Percentiles rank a stretch among this genome's conserved stretches.
These are phyloP conservation scores for Boletus vermiculosoides DNA, from an alignment of 768 basidiomycete genomes.

Conservation along the genomic window DNA sequence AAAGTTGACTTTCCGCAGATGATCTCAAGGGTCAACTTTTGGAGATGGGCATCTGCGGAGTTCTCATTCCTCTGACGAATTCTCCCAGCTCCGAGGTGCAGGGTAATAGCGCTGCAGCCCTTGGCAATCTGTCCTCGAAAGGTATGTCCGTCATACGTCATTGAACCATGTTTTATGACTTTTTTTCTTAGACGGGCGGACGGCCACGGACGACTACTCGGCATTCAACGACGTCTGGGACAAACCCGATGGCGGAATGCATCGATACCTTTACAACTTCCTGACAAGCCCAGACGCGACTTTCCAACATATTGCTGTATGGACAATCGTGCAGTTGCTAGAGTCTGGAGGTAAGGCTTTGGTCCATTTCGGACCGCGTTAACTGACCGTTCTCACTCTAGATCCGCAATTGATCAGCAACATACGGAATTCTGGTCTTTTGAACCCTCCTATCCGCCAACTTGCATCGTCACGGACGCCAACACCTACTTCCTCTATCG, in stretches of 20 bases:
- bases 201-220: constrained; percentile 83
- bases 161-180: background rate
- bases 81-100: constrained; percentile 97
- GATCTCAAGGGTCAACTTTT: constrained; percentile 95
- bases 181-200: constrained; percentile 60
- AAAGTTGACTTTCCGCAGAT: constrained; percentile 49
- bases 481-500: constrained; percentile 70
- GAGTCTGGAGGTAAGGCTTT: constrained; percentile 79
- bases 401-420: constrained; percentile 89
- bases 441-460: constrained; percentile 84
- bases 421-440: constrained; percentile 78
- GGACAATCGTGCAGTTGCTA: constrained; percentile 97
- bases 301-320: constrained; percentile 99
- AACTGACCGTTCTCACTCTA: constrained; percentile 26
- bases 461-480: constrained; percentile 72
- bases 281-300: constrained; percentile 91
- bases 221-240: constrained; percentile 99
- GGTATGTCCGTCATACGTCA: constrained; percentile 43
- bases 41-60: constrained; percentile 98
- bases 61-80: constrained; percentile 93
- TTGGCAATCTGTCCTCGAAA: constrained; percentile 97
- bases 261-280: constrained; percentile 92
- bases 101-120: constrained; percentile 95
- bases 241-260: constrained; percentile 96
- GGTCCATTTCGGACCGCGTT: background rate